Evolutionary conservation across 2,329 filamentous ascomycete species (phyloP).

Genomic region (Teratosphaeriaceae sp.): DNA sequence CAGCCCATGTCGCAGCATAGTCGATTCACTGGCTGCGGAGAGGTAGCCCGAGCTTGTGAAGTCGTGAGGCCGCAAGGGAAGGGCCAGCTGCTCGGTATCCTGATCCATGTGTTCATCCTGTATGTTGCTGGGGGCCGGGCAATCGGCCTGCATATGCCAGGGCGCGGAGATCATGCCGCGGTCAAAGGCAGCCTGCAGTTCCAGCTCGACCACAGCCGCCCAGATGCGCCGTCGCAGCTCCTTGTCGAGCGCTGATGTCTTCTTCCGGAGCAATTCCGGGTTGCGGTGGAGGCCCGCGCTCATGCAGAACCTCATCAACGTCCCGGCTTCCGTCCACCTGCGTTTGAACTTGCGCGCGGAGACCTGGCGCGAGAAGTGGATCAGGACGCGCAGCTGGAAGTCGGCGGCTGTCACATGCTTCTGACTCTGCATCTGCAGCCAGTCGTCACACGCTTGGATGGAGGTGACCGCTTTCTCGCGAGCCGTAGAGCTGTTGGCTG

Average conservation of each 20-base stretch:
- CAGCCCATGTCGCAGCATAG: slow-evolving; percentile 20
- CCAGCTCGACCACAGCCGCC: slow-evolving; percentile 51
- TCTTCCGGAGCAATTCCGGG: slow-evolving; percentile 32
- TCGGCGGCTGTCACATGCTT: slow-evolving; percentile 47
- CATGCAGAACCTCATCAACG: slow-evolving; percentile 47
- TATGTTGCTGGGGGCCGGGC: slow-evolving; percentile 43
- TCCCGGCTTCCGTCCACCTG: slow-evolving; percentile 46
- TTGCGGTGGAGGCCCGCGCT: slow-evolving; percentile 49
- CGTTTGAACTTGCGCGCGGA: slow-evolving; percentile 49
- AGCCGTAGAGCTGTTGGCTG: slow-evolving; percentile 37
- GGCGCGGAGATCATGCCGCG: slow-evolving; percentile 45
- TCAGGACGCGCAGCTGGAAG: slow-evolving; percentile 47
- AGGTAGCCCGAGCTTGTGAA: slow-evolving; percentile 25
- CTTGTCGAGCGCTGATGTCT: slow-evolving; percentile 39
- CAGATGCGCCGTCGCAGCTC: slow-evolving; percentile 52
- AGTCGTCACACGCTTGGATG: slow-evolving; percentile 36
- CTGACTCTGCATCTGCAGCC: slow-evolving; percentile 40
- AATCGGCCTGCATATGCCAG: slow-evolving; percentile 43
- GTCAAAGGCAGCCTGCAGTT: slow-evolving; percentile 50
- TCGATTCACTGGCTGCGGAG: slow-evolving; percentile 16
- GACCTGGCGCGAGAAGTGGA: slow-evolving; percentile 44
- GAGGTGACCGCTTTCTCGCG: slow-evolving; percentile 33
- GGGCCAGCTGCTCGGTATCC: slow-evolving; percentile 17
- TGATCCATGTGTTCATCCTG: slow-evolving; percentile 42
- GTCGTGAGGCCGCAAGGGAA: slow-evolving; percentile 14